Base-by-base conservation (phyloP, 2,329 filamentous ascomycete species). In the Ascosphaera acerosa region DNA sequence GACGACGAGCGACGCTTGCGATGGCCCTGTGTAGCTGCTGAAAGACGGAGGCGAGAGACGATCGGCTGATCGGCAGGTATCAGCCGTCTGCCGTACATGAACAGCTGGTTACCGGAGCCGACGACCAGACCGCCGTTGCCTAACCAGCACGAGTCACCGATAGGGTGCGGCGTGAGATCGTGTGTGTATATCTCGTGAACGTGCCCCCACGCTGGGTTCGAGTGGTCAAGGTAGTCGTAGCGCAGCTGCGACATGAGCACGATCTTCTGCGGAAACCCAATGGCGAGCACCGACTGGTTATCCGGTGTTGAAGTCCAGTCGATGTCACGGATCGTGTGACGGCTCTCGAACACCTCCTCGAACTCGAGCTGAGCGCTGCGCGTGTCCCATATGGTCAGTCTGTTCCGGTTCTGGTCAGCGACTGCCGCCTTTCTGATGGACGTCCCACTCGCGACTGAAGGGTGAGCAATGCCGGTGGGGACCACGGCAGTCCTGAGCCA, bases 241-340 rank as follows among this genome's bases (percentile, higher is more conserved):
- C 82, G 74, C 54, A 90, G 70, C 45, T 92, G 81, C 4, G 76
- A 73, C 16, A 91, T 63, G 2, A 92, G 59, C 18, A 89, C 53
- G 4, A 92, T 73, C 34, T 75, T 69, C 39, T 82, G 76, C n/a
- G 74, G 72, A 44, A 91, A 91, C 0, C 82, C 81, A n/a, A 92
- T 77, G 1, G 82, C 78, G 14, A 92, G 58, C 33, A 92, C 81
- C 1, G 77, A 84, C 44, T 91, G 80, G 30, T 70, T 70, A 47
- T 90, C 78, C 0, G 80, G 80, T 0, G 82, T 91, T 3, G 77
- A 84, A 1, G 81, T 84, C 84, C 84, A 92, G 48, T 91, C 81
- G 9, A 92, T 64, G 48, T 91, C 82, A 38, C 74, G 70, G 25
- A 92, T 80, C 4, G 62, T 64, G 41, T 87, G 75, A 36, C 74